Percentiles rank a stretch among this genome's conserved stretches.
phyloP scores from a whole-genome alignment of 768 basidiomycete species.

The Suillus hirtellus region DNA sequence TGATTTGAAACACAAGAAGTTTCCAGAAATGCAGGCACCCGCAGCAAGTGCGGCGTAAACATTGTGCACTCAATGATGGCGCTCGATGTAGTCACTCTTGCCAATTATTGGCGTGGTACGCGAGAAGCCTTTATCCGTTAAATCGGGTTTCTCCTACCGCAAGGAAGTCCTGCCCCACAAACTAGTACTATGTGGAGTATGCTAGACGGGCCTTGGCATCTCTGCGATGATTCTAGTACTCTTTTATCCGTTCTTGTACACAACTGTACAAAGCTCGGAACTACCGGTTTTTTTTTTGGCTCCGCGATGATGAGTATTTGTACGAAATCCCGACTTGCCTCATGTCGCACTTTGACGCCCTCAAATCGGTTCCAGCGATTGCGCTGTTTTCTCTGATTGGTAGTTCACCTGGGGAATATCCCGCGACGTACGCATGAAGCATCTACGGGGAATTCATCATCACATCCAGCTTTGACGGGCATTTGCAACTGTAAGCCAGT shows the following conservation, averaged over 20 bases:
- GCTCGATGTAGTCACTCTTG: background rate
- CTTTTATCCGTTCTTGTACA: background rate
- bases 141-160: background rate
- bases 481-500: background rate
- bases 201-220: background rate
- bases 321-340: conserved; percentile 10
- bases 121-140: conserved; percentile 2
- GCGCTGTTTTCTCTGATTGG: background rate
- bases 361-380: conserved; percentile 2
- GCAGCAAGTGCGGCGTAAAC: conserved; percentile 3
- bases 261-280: background rate
- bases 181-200: background rate
- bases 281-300: conserved; percentile 1
- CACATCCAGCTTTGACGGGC: background rate
- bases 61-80: background rate
- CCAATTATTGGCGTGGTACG: background rate
- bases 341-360: background rate
- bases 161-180: background rate
- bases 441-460: background rate
- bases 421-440: background rate
- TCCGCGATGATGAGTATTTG: conserved; percentile 3
- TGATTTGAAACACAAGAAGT: background rate
- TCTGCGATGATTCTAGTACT: background rate
- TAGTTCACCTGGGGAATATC: background rate
- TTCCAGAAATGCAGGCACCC: background rate